Base-by-base conservation (phyloP, 169 alveolate species). In the Plasmodium vinckei region DNA sequence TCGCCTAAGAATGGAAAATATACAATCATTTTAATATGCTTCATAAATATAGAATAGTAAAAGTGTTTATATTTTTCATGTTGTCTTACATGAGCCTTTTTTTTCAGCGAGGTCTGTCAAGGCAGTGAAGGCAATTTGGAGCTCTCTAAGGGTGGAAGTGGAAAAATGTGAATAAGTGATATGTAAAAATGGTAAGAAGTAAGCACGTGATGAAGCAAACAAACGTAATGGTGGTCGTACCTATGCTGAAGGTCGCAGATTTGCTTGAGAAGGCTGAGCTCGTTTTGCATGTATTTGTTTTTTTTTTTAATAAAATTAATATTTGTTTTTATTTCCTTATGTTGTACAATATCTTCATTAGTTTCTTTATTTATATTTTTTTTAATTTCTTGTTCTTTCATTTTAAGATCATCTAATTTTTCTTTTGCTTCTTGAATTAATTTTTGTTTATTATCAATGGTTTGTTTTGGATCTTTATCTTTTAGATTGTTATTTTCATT, bases 301-400 rank as follows among this genome's bases (percentile, higher is more conserved):
- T 79, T 64, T 59, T 79, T 79, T 25, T 65, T 46, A 15, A 79
- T 33, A 33, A 33, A 33, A 46, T 79, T 47, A 4, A 64, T 68
- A 7, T 79, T 79, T 3, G 54, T 42, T 51, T 79, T 79, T 3
- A 23, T 65, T 12, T 79, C 89, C 23, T 60, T 79, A 46, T 65
- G 57, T 42, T 67, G 57, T 1, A 67, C 12, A 15, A 33, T 49
- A 33, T 79, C 89, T 51, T 79, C 89, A 15, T 69, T 49, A 0
- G 89, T 79, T 57, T 79, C 84, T 44, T 79, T 79, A 54, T 79
- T 79, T 54, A 79, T 79, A 46, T 67, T 79, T 65, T 79, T 79
- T 79, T 79, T 79, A 65, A 79, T 79, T 79, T 79, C 89, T 54
- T 65, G 53, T 67, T 79, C 89, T 59, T 79, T 64, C 82, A 79